Percentiles rank a stretch among this genome's conserved stretches.
These are phyloP conservation scores for Scedosporium dehoogii DNA, from an alignment of 2,329 filamentous ascomycete genomes.

Conservation along the genomic window DNA sequence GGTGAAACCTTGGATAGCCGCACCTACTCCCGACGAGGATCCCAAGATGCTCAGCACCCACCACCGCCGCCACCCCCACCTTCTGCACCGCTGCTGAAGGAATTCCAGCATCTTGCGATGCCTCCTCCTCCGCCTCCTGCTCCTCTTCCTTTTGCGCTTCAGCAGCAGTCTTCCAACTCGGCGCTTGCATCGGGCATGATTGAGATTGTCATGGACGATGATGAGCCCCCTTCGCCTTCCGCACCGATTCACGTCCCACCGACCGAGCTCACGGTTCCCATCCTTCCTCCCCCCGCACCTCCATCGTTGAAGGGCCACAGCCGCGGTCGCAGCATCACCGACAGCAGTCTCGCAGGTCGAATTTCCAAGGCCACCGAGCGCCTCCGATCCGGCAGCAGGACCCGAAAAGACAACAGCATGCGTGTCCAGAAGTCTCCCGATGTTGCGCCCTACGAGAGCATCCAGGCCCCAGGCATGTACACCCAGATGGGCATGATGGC, in stretches of 20 bases:
- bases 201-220: conserved; percentile 57
- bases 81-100: conserved; percentile 43
- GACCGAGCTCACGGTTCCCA: conserved; percentile 32
- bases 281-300: conserved; percentile 34
- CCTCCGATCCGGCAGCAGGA: conserved; percentile 49
- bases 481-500: conserved; percentile 18
- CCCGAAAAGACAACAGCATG: conserved; percentile 34
- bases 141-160: conserved; percentile 37
- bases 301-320: conserved; percentile 35
- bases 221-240: conserved; percentile 23
- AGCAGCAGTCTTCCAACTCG: conserved; percentile 31
- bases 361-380: conserved; percentile 49
- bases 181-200: conserved; percentile 46
- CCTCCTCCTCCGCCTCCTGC: conserved; percentile 54
- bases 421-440: conserved; percentile 4
- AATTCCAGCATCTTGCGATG: conserved; percentile 51
- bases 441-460: conserved; percentile 30
- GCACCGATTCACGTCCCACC: conserved; percentile 22
- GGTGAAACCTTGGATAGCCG: conserved; percentile 32
- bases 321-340: conserved; percentile 46
- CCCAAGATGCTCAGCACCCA: conserved; percentile 37
- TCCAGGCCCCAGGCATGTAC: conserved; percentile 16
- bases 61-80: conserved; percentile 41
- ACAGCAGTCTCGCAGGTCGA: conserved; percentile 42
- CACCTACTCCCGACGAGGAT: conserved; percentile 26